Percentiles rank a stretch among this genome's conserved stretches.
These are phyloP conservation scores for Ophiosphaerella narmari DNA, from an alignment of 2,329 filamentous ascomycete genomes.

Conservation along the genomic window DNA sequence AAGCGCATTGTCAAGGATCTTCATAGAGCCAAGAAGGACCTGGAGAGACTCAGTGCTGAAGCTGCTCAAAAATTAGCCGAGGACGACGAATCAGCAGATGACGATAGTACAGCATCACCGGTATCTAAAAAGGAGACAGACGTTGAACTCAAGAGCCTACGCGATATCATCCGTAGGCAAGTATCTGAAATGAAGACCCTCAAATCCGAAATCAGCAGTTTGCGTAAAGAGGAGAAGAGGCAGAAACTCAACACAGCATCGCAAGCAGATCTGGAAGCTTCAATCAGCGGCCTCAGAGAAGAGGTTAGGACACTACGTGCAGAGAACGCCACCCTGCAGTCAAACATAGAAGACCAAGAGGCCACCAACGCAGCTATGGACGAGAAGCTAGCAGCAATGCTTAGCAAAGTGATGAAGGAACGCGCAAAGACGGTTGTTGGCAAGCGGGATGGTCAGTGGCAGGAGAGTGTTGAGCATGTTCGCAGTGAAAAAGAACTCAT, in stretches of 20 bases:
- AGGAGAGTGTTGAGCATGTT: constrained; percentile 26
- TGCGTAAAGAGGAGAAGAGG: constrained; percentile 23
- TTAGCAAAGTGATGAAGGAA: constrained; percentile 39
- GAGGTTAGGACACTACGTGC: constrained; percentile 15
- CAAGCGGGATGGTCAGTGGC: constrained; percentile 43
- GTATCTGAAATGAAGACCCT: constrained; percentile 28
- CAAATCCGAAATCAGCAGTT: constrained; percentile 21
- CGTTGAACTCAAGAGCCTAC: constrained; percentile 32
- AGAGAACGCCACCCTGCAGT: constrained; percentile 25
- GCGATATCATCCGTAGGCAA: constrained; percentile 33
- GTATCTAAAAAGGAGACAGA: constrained; percentile 23
- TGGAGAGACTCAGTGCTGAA: constrained; percentile 24
- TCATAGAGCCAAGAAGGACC: constrained; percentile 24
- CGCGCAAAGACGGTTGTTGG: constrained; percentile 34
- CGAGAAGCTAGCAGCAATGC: constrained; percentile 33
- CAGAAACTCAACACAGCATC: constrained; percentile 7
- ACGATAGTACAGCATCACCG: constrained; percentile 12
- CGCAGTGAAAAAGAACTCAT: constrained; percentile 35
- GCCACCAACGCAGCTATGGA: constrained; percentile 41
- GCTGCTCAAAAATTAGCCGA: constrained; percentile 9
- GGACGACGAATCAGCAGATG: constrained; percentile 18
- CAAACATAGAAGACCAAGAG: constrained; percentile 22
- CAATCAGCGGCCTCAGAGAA: constrained; percentile 8
- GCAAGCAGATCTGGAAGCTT: constrained; percentile 3
- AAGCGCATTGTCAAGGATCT: constrained; percentile 32